Conservation (phyloP, 257 asterid genomes). For the Fraxinus americana region DNA sequence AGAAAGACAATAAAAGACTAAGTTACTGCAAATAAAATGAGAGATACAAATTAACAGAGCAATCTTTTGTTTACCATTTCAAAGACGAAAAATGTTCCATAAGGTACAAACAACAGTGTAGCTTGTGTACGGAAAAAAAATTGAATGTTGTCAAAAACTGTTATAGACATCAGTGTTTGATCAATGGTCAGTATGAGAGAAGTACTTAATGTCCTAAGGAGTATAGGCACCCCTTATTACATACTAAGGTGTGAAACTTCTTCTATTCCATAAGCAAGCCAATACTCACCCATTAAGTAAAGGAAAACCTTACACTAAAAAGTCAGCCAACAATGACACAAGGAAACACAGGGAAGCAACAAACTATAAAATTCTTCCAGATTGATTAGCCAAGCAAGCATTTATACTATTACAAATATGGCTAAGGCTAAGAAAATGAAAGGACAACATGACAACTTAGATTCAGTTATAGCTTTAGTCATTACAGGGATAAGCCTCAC, state of each 20-base stretch:
- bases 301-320: background rate
- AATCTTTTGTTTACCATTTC: too few relatives aligned
- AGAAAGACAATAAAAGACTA: background rate
- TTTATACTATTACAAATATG: background rate
- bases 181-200: background rate
- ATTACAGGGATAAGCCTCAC: too few relatives aligned
- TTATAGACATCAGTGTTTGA: background rate
- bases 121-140: background rate
- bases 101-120: background rate
- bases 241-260: background rate
- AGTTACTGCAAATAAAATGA: background rate
- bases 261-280: background rate
- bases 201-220: background rate
- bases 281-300: background rate
- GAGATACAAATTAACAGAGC: background rate
- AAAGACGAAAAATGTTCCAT: background rate
- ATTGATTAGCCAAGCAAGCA: background rate
- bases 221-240: background rate
- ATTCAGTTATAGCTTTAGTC: background rate
- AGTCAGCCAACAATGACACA: background rate
- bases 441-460: background rate
- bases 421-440: background rate
- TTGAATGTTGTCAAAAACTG: background rate
- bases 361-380: background rate
- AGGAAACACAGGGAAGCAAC: background rate